These are phyloP conservation scores for Protomyces macrosporus DNA, from an alignment of 1,139 yeast species.

Conservation along the genomic window DNA sequence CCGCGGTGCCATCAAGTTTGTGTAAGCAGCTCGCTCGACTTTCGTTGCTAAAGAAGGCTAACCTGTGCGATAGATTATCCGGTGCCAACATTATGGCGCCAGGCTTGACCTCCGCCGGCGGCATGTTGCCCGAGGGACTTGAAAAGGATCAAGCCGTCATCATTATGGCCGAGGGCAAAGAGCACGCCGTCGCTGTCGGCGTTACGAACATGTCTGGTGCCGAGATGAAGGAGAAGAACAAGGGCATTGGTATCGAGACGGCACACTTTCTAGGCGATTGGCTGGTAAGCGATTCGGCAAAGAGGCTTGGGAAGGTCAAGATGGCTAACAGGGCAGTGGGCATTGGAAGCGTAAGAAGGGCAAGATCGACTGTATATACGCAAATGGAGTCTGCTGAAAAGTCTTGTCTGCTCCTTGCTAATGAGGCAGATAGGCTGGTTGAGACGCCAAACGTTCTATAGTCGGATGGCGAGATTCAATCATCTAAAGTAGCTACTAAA, in stretches of 20 bases:
- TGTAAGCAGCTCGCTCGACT: conserved; percentile 41
- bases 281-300: conserved; percentile 41
- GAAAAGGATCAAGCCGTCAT: conserved; percentile 66
- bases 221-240: conserved; percentile 75
- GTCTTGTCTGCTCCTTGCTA: too few species aligned
- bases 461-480: too few species aligned
- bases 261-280: conserved; percentile 88
- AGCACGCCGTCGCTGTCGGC: conserved; percentile 84
- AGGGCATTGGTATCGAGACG: conserved; percentile 86
- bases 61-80: not conserved
- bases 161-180: conserved; percentile 89
- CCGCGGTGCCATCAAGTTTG: conserved; percentile 93
- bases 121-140: conserved; percentile 64
- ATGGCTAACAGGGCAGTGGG: not conserved
- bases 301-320: not conserved
- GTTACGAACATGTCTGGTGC: conserved; percentile 80
- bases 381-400: too few species aligned
- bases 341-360: not conserved
- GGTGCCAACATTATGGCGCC: conserved; percentile 52
- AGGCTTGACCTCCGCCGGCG: conserved; percentile 89
- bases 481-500: too few species aligned
- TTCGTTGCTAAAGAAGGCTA: conserved; percentile 71
- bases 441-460: too few species aligned
- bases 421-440: too few species aligned
- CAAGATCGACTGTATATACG: too few species aligned